Conservation (phyloP, 352 stramenopile species). For the Aphanomyces cochlioides region DNA sequence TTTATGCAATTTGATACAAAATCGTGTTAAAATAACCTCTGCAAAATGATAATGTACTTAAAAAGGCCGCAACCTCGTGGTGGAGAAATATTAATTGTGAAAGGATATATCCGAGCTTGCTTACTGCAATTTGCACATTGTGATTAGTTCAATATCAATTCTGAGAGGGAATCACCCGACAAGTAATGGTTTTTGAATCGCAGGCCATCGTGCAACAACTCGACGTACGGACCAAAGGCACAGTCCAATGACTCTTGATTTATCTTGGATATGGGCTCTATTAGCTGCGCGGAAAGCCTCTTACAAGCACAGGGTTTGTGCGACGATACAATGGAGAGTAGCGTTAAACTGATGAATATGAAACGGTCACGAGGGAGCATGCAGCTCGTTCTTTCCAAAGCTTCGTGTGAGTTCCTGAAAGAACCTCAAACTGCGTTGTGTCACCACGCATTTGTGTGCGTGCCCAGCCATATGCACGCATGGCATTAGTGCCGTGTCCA, state of each 20-base stretch:
- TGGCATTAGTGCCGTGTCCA: no score
- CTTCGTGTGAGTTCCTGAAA: no score
- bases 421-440: no score
- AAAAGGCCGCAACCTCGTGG: background rate
- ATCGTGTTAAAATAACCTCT: background rate
- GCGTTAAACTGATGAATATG: no score
- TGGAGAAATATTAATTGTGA: background rate
- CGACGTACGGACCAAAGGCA: background rate
- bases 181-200: background rate
- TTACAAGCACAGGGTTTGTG: no score
- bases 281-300: background rate
- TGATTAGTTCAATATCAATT: background rate
- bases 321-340: no score
- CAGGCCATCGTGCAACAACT: background rate
- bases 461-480: no score
- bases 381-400: no score
- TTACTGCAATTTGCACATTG: background rate
- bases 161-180: background rate
- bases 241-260: no score
- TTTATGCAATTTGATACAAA: background rate
- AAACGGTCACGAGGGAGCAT: no score
- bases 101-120: background rate
- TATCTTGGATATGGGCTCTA: no score
- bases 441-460: no score
- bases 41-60: background rate